Evolutionary conservation across 371 early-diverging fungal species (phyloP).

Genomic region (Haplosporangium sp.): DNA sequence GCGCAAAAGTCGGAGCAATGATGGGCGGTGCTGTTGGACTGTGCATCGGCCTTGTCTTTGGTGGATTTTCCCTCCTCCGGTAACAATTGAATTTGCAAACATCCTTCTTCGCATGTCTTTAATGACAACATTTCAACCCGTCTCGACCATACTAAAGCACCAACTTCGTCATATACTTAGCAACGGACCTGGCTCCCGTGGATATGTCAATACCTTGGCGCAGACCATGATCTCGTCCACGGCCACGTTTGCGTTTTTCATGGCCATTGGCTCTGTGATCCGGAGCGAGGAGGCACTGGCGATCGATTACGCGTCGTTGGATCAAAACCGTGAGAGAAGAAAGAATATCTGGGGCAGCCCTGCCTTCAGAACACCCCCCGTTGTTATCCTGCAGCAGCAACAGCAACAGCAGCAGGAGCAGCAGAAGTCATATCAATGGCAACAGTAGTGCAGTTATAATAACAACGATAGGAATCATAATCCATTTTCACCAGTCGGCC

Average conservation of each 20-base stretch:
- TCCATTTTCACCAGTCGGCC: too few species aligned
- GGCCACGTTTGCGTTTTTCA: constrained; percentile 71
- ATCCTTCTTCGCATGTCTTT: background rate
- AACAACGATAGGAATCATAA: too few species aligned
- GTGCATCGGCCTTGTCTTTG: constrained; percentile 86
- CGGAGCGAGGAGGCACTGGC: constrained; percentile 66
- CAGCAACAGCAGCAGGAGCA: constrained; percentile 23
- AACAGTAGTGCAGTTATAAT: background rate
- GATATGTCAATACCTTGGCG: constrained; percentile 68
- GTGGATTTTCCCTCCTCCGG: constrained; percentile 76
- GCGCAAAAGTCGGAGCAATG: constrained; percentile 83
- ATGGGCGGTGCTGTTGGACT: constrained; percentile 90
- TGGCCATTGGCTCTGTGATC: constrained; percentile 84
- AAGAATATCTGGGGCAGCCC: constrained; percentile 55
- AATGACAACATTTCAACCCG: too few species aligned
- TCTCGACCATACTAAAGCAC: too few species aligned
- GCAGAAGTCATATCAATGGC: background rate
- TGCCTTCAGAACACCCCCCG: constrained; percentile 53
- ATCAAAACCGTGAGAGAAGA: constrained; percentile 51
- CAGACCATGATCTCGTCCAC: constrained; percentile 69
- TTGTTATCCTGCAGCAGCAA: constrained; percentile 55
- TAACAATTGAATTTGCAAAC: constrained; percentile 38
- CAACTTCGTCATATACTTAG: constrained; percentile 31
- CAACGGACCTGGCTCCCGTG: constrained; percentile 71
- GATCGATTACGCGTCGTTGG: constrained; percentile 38